Evolutionary conservation across 2,329 filamentous ascomycete species (phyloP), one percentile per base, ranked within the genome.

Genomic region (Trichophyton schoenleinii): DNA sequence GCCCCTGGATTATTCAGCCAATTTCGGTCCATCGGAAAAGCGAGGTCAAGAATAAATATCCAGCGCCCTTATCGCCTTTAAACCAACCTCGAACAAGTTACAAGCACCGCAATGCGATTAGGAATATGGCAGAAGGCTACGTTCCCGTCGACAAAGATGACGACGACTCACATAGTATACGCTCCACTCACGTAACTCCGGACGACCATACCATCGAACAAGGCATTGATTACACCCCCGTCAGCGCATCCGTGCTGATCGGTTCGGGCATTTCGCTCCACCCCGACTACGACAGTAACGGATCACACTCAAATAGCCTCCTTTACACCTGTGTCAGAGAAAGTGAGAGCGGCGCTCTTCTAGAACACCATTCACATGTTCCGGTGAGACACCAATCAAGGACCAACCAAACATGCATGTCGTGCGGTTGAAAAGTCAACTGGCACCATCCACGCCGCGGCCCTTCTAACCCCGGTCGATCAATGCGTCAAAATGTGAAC

Each of bases 91-190:
- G 28, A 53, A 34, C 49, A 31, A 6, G 49, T 4, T 5, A 53
- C 22, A 9, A 57, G 58, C n/a, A 44, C 41, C n/a, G 49, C 49
- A 15, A 20, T 52, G 49, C 13, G 22, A 34, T 53, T 31, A 31
- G 7, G 62, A 60, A 8, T 41, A 65, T 65, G 64, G 57, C 63
- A 15, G 57, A 60, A 57, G 64, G 64, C 18, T 65, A 65, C 60
- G 53, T 65, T 42, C 64, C 62, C 7, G 63, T 65, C 15, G 62
- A 64, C 31, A 58, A 65, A 22, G 62, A 63, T 31, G 63, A 63
- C 9, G 62, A 62, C 22, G 60, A 65, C 41, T 42, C 41, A 20
- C 60, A 64, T 36, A 59, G 42, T 48, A 60, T 44, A 22, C 60
- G 28, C 44, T 48, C 44, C 9, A 3, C 20, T 13, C 49, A 53